phyloP scores from a whole-genome alignment of 495 filamentous ascomycete genomes.

The Aspergillus leporis region DNA sequence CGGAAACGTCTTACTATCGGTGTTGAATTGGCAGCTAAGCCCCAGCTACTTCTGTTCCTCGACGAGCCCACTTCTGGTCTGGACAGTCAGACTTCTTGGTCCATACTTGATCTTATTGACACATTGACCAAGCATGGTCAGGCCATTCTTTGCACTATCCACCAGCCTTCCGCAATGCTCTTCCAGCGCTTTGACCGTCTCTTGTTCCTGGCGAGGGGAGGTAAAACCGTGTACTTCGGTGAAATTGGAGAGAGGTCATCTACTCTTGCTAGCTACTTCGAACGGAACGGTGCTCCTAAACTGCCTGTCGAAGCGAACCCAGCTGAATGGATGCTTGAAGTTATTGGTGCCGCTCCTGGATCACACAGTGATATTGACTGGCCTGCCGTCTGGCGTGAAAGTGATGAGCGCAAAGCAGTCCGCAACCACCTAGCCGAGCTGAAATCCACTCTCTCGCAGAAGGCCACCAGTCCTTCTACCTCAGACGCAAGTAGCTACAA shows the following conservation, averaged over 20 bases:
- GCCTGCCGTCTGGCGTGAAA: conserved; percentile 77
- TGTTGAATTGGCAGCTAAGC: conserved; percentile 89
- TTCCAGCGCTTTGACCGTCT: conserved; percentile 95
- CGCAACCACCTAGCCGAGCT: conserved; percentile 69
- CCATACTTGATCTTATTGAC: conserved; percentile 79
- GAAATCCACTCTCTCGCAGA: conserved; percentile 58
- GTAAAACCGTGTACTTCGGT: conserved; percentile 87
- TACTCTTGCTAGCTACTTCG: conserved; percentile 75
- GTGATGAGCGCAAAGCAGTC: conserved; percentile 66
- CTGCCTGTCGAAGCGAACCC: conserved; percentile 77
- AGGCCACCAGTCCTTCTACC: conserved; percentile 32
- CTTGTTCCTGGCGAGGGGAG: conserved; percentile 78
- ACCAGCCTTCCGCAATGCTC: conserved; percentile 91
- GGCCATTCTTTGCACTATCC: conserved; percentile 93
- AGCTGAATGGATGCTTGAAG: conserved; percentile 95
- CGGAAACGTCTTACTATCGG: conserved; percentile 86
- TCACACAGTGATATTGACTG: conserved; percentile 76
- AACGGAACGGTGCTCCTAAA: conserved; percentile 69
- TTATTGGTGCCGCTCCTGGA: conserved; percentile 89
- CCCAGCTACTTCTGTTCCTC: conserved; percentile 80
- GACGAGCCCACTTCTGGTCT: conserved; percentile 91
- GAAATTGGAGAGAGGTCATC: conserved; percentile 80
- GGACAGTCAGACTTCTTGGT: conserved; percentile 89
- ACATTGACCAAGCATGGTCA: conserved; percentile 87
- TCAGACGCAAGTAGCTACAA: conserved; percentile 35